These are phyloP conservation scores for Phytophthora foliorum DNA, from an alignment of 352 stramenopile species.

Conservation along the genomic window DNA sequence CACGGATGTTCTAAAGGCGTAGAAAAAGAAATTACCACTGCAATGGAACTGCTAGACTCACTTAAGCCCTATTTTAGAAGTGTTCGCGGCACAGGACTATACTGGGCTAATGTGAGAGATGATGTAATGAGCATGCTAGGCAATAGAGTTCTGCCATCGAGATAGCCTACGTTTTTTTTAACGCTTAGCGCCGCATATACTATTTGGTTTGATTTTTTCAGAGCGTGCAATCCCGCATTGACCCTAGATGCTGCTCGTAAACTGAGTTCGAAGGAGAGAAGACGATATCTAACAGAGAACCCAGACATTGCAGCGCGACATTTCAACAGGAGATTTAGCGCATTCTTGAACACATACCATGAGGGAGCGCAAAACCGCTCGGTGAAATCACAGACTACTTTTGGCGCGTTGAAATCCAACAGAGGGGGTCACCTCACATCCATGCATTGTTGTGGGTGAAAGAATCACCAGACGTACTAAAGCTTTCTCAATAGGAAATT, in stretches of 20 bases:
- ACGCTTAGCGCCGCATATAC: slow-evolving; percentile 41
- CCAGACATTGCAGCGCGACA: slow-evolving; percentile 27
- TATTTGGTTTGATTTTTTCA: slow-evolving; percentile 37
- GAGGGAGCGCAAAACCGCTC: not conserved
- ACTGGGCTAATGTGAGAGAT: no score
- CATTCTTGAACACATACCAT: slow-evolving; percentile 22
- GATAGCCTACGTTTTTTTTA: slow-evolving; percentile 35
- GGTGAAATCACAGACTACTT: slow-evolving; percentile 29
- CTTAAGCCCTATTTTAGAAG: slow-evolving; percentile 21
- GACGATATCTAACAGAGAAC: slow-evolving; percentile 16
- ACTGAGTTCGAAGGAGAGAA: not conserved
- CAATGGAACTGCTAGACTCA: slow-evolving; percentile 14
- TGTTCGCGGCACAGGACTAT: slow-evolving; percentile 15
- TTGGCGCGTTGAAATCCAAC: slow-evolving; percentile 31
- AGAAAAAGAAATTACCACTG: slow-evolving; percentile 1
- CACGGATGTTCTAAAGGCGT: not conserved
- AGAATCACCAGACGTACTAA: slow-evolving; percentile 16
- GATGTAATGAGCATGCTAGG: slow-evolving; percentile 32
- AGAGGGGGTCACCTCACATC: slow-evolving; percentile 11
- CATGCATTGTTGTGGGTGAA: slow-evolving; percentile 31
- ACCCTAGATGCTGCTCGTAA: not conserved
- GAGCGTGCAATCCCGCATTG: slow-evolving; percentile 25
- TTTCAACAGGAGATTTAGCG: no score
- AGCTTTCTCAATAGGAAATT: slow-evolving; percentile 9
- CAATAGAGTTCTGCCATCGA: slow-evolving; percentile 12